Evolutionary conservation across 2,329 filamentous ascomycete genomes (phyloP), one percentile per base, ranked within the genome.

Genomic region (Leptographium procerum): DNA sequence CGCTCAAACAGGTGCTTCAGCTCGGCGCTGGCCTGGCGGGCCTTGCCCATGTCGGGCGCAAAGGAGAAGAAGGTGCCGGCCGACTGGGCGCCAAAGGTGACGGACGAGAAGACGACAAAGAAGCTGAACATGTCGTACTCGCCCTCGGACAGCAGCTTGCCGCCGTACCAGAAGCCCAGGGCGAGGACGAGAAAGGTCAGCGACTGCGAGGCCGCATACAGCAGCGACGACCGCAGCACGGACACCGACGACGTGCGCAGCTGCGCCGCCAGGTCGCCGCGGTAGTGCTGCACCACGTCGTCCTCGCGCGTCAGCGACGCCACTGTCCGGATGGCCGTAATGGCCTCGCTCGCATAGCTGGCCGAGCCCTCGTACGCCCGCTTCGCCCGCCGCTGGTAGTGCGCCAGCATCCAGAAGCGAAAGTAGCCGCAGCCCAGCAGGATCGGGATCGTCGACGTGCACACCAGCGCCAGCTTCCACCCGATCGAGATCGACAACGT

Each of bases 141-240:
- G 53, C 73, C 67, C 59, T 80, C 79, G 26, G 80, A 85, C 57
- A 96, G 86, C 34, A 94, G 75, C 0, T 79, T 87, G 31, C 89
- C 89, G 61, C 91, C 91, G 66, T 94, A 96, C 89, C 89, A 96
- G 76, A 96, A 96, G 2, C 88, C 90, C 4, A 96, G 82, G 0
- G 91, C 91, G 60, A 94, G 86, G 64, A 86, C 89, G 52, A 91
- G 77, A 73, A 95, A 95, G 61, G 89, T 83, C 60, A 95, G 75
- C 0, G 88, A 91, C 72, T 96, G 91, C 1, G 90, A 89, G 1
- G 85, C 81, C 0, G 91, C 90, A 68, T 95, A 97, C 6, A 96
- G 81, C 1, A 79, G 69, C 13, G 88, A 91, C 0, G 89, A 90
- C 66, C 85, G 87, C 61, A 90, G 70, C 34, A 96, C 82, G 0